Conservation (phyloP, 225 moss, liverwort and hornwort species). For the Pseudoscleropodium purum region DNA sequence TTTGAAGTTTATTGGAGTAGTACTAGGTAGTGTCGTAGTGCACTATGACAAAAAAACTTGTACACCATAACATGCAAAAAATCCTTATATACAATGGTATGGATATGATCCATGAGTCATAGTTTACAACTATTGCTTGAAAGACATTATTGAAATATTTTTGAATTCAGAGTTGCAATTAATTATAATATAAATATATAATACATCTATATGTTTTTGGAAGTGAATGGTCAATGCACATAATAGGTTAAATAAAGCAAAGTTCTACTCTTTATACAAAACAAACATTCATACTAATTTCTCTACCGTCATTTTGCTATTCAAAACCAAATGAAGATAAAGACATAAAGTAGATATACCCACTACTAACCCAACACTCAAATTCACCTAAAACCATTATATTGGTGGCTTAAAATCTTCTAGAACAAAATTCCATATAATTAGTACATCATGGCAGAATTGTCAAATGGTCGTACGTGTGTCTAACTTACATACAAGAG, state of each 20-base stretch:
- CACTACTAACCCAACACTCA: not conserved
- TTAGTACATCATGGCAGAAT: rapidly evolving
- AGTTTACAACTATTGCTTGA: not conserved
- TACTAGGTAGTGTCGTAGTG: not conserved
- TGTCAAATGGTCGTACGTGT: not conserved
- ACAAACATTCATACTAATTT: not conserved
- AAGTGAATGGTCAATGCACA: not conserved
- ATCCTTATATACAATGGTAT: not conserved
- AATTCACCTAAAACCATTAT: not conserved
- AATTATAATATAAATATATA: not conserved
- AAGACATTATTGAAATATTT: not conserved
- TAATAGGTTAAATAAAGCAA: not conserved
- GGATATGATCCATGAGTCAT: not conserved
- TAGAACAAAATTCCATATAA: not conserved
- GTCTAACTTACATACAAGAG: not conserved
- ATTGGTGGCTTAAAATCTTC: not conserved
- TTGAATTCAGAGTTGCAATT: not conserved
- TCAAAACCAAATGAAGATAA: not conserved
- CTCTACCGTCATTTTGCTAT: not conserved
- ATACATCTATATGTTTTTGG: not conserved
- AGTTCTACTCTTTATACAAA: not conserved
- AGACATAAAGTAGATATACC: not conserved
- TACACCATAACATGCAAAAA: not conserved
- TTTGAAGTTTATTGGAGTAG: not conserved
- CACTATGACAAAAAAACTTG: not conserved